phyloP scores from a whole-genome alignment of 2,329 filamentous ascomycete species.

The Fusarium newnesense region DNA sequence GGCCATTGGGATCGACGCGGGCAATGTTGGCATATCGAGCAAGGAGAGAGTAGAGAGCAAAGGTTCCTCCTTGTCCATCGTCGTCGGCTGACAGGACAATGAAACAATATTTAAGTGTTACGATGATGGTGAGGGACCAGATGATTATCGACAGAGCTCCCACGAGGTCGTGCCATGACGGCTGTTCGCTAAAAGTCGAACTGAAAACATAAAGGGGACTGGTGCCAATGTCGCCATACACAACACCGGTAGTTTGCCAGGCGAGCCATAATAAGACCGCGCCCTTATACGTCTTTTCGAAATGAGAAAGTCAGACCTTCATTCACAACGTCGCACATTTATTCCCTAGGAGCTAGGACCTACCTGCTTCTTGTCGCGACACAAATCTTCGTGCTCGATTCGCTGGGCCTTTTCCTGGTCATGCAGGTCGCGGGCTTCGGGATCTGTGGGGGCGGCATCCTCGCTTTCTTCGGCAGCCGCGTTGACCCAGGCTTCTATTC shows the following conservation, averaged over 20 bases:
- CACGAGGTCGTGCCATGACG: conserved; percentile 67
- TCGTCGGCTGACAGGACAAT: conserved; percentile 75
- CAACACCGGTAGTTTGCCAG: conserved; percentile 73
- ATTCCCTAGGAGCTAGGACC: conserved; percentile 5
- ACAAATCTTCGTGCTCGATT: conserved; percentile 45
- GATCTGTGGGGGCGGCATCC: conserved; percentile 38
- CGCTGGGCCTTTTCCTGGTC: conserved; percentile 46
- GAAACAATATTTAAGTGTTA: conserved; percentile 75
- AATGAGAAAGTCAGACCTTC: conserved; percentile 13
- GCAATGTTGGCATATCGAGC: conserved; percentile 69
- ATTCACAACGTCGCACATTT: neutral
- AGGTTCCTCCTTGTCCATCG: conserved; percentile 77
- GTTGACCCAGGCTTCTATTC: conserved; percentile 42
- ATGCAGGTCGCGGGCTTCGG: conserved; percentile 43
- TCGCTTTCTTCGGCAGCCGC: conserved; percentile 38
- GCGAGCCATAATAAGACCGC: conserved; percentile 58
- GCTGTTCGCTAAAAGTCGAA: conserved; percentile 69
- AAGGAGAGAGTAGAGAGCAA: conserved; percentile 73
- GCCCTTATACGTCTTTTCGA: conserved; percentile 42
- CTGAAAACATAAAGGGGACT: conserved; percentile 78
- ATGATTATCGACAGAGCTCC: conserved; percentile 75
- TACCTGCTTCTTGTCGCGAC: conserved; percentile 45
- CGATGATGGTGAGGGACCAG: conserved; percentile 75
- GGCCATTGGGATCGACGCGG: conserved; percentile 63
- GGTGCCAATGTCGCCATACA: conserved; percentile 76